A percentile compares a stretch with the other conserved stretches of the same genome.
Conservation (phyloP, 192 early-diverging fungal species). For the Coemansia sp. region DNA sequence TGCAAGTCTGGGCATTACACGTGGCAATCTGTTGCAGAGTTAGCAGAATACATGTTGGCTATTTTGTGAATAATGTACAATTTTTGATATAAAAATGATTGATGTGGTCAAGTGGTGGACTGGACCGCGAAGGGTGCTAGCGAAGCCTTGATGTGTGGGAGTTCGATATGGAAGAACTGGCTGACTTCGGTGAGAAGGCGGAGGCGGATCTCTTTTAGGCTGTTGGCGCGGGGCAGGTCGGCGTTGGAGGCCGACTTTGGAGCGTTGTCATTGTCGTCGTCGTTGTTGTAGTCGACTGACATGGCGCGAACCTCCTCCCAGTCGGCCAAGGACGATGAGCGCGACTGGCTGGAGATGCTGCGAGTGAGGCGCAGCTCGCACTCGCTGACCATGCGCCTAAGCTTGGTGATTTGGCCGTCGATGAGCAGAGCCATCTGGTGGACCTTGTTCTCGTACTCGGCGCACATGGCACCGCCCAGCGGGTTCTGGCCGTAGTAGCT, state of each 20-base stretch:
- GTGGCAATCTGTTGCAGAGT: neutral
- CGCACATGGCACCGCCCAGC: conserved; percentile 53
- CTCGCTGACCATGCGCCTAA: conserved; percentile 23
- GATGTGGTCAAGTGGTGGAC: neutral
- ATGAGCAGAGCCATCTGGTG: conserved; percentile 55
- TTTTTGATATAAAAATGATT: neutral
- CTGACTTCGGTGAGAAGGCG: conserved; percentile 42
- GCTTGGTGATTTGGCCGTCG: conserved; percentile 32
- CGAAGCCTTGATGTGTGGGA: conserved; percentile 35
- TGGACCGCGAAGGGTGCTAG: conserved; percentile 12
- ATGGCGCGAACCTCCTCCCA: conserved; percentile 18
- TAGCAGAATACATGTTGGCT: neutral
- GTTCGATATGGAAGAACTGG: conserved; percentile 27
- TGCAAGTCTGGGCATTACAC: neutral
- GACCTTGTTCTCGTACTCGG: conserved; percentile 37
- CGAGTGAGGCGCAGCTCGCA: conserved; percentile 17
- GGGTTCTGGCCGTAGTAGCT: conserved; percentile 34
- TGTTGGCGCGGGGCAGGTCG: conserved; percentile 18
- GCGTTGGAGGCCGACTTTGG: neutral
- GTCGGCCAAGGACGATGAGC: conserved; percentile 18
- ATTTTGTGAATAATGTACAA: neutral
- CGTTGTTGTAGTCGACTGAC: neutral
- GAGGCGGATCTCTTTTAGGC: conserved; percentile 31
- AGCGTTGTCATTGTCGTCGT: neutral
- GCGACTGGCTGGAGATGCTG: conserved; percentile 2